Evolutionary conservation across 768 basidiomycete species (phyloP).

Genomic region (Amanita pseudoporphyria): DNA sequence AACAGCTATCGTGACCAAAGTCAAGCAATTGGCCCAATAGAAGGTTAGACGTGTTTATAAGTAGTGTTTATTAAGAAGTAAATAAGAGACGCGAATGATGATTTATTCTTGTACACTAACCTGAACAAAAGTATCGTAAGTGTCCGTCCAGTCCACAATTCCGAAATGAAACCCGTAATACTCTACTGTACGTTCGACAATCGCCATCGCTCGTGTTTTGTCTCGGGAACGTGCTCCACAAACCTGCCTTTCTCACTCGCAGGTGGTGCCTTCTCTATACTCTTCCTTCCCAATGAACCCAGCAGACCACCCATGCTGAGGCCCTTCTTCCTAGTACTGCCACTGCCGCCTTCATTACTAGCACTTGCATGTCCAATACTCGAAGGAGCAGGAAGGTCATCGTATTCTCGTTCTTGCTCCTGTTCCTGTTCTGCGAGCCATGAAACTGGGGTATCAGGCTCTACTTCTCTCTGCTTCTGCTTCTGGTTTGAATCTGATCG

Average conservation of each 20-base stretch:
- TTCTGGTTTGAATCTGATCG: background rate
- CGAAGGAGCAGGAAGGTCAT: background rate
- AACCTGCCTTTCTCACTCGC: slow-evolving; percentile 26
- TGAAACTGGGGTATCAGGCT: background rate
- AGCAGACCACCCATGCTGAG: background rate
- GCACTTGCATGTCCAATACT: background rate
- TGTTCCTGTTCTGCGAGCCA: too few relatives aligned
- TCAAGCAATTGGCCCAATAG: slow-evolving; percentile 36
- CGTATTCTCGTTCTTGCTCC: background rate
- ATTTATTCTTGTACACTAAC: background rate
- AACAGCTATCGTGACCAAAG: slow-evolving; percentile 40
- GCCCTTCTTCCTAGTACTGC: background rate
- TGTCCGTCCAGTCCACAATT: background rate
- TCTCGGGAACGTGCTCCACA: slow-evolving; percentile 24
- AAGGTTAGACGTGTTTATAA: background rate
- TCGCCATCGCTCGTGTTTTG: background rate
- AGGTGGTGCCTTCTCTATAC: slow-evolving; percentile 7
- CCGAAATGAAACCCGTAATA: background rate
- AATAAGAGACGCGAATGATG: background rate
- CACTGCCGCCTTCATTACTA: background rate
- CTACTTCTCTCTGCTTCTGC: background rate
- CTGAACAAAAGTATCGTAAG: background rate
- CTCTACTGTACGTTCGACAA: background rate
- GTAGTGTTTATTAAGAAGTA: background rate
- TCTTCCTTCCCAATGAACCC: slow-evolving; percentile 16